Base-by-base conservation (phyloP, 2,329 filamentous ascomycete genomes). In the Fusarium robinianum region DNA sequence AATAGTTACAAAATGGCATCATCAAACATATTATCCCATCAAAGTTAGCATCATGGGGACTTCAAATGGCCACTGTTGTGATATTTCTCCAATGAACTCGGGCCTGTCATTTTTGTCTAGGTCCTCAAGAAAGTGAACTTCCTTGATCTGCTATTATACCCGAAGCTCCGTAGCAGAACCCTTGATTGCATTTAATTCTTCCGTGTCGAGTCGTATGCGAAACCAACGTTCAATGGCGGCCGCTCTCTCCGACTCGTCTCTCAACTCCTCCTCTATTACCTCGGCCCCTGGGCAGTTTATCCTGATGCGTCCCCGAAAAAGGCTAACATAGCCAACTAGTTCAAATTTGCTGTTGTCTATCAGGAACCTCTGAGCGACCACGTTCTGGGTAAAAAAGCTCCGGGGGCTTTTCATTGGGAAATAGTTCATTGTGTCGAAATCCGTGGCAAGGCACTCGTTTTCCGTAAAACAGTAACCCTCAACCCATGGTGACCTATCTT, bases 371-470 rank as follows among this genome's bases (percentile, higher is more conserved):
- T 39, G 38, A 8, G 39, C 34, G 16, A 42, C 21, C 8, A 50
- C 31, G n/a, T 39, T 41, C 7, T 48, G 35, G 2, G 44, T 51
- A 5, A 51, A 48, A 8, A 51, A 16, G 14, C 39, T 51, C 24
- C 27, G n/a, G 3, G 44, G 43, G 5, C 48, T 48, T 9, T 26
- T 48, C 36, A 43, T 40, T 2, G 35, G 35, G 21, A 39, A 29
- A 2, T 42, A 24, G 21, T 51, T 51, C 39, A 51, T 44, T 2
- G 40, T 21, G 9, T 43, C 31, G 10, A 51, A 44, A 26, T 51
- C 47, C 5, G 36, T 39, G 5, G 39, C 12, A 3, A 51, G 17
- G 12, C 32, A 51, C 17, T 51, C 47, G 2, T 23, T 29, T 12
- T 48, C 43, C 1, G 38, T 40, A 5, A 51, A 48, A 23, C 39